Evolutionary conservation across 805 yeast species (phyloP), one percentile per base, ranked within the genome.

Genomic region (Candida tallmaniae): DNA sequence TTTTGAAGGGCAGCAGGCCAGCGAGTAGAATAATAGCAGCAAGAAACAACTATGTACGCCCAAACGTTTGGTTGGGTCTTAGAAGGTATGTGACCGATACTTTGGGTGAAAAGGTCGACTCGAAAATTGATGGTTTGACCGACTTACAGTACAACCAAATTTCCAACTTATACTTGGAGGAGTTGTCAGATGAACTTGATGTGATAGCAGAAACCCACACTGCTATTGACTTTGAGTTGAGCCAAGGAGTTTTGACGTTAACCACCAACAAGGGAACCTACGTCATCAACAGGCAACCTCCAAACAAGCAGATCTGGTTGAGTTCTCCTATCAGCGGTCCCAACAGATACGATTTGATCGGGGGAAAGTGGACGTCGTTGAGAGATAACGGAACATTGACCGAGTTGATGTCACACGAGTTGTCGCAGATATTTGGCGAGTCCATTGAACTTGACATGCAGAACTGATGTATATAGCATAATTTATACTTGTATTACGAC

Each of bases 231-330:
- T 73, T 80, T 38, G 87, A 93, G 60, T 73, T 83, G 51, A 63
- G 84, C 47, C 90, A 83, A 45, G 99, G 99, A 6, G 97, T 93
- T 6, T 58, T 93, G 60, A 79, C 90, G 1, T 56, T 93, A 38
- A 75, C 69, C 5, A 48, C 84, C 12, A 74, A 78, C 1, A 65
- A 68, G 12, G 97, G 97, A 2, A 74, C 89, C 0, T 93, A 93
- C 54, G 95, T 93, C 19, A 80, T 93, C 52, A 93, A 93, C 65
- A 90, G 88, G 53, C 97, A 93, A 60, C 98, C 98, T 1, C 97
- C 98, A 3, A 93, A 88, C 61, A 83, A 85, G 60, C 99, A 93
- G 57, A 82, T 93, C 20, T 93, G 99, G 99, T 70, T 90, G 34
- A 78, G 94, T 39, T 83, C 95, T 28, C 99, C 99, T 0, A 52